Conservation (phyloP, 176 grass and related monocot genomes). For the Hsuehochloa calcarea region DNA sequence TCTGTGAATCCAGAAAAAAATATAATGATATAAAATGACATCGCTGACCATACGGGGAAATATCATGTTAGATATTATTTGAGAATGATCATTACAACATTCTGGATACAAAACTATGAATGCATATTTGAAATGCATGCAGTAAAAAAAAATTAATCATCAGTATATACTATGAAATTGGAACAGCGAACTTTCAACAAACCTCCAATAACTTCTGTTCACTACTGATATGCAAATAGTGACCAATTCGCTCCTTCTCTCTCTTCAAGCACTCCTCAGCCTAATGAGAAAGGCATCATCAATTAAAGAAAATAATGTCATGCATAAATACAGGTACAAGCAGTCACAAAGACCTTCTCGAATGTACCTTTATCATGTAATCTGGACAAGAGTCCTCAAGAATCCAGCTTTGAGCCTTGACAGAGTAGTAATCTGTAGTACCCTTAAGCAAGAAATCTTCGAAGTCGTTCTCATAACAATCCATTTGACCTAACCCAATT, state of each 20-base stretch:
- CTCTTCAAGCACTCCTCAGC: slow-evolving; percentile 86
- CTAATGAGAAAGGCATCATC: slow-evolving; percentile 47
- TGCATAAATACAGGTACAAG: not conserved
- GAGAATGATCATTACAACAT: not conserved
- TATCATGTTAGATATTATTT: not conserved
- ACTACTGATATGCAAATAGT: slow-evolving; percentile 93
- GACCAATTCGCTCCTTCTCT: slow-evolving; percentile 89
- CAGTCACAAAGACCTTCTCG: not conserved
- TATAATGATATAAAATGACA: not conserved
- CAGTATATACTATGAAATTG: not conserved
- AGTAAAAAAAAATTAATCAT: not conserved
- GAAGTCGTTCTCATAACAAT: slow-evolving; percentile 87
- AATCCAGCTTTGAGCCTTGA: slow-evolving; percentile 93
- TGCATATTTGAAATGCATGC: not conserved
- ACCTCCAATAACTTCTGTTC: slow-evolving; percentile 96
- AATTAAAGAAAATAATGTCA: not conserved
- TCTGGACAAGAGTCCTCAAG: slow-evolving; percentile 93
- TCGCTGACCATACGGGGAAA: not conserved
- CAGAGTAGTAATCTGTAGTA: slow-evolving; percentile 81
- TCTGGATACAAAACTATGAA: not conserved
- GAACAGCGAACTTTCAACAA: slow-evolving; percentile 15
- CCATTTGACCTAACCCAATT: slow-evolving; percentile 75
- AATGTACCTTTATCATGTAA: slow-evolving; percentile 91
- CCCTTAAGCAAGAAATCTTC: slow-evolving; percentile 92
- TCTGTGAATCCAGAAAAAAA: slow-evolving; percentile 48